Conservation (phyloP, 1,284 basidiomycete species). For the Veloporphyrellus conicus region DNA sequence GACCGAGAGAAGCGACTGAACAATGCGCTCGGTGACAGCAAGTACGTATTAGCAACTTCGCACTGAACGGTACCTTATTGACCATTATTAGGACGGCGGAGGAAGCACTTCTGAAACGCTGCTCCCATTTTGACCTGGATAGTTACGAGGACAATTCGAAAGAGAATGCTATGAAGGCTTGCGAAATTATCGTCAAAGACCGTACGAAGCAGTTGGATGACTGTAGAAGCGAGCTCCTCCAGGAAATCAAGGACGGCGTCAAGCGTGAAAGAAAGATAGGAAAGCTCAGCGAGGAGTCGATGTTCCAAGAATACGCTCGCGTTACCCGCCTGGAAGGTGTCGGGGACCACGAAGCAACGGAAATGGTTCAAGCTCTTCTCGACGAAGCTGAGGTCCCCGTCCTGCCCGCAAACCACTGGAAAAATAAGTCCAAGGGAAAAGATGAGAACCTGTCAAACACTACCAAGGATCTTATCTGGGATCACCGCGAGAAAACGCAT, state of each 20-base stretch:
- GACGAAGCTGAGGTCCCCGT: constrained; percentile 56
- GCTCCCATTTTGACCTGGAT: constrained; percentile 90
- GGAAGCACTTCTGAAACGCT: constrained; percentile 88
- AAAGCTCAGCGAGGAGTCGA: constrained; percentile 62
- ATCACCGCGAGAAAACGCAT: constrained; percentile 82
- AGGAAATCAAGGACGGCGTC: constrained; percentile 63
- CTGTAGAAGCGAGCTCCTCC: constrained; percentile 71
- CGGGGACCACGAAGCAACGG: constrained; percentile 72
- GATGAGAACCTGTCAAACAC: constrained; percentile 54
- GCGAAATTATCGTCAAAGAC: constrained; percentile 84
- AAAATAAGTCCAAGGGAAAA: constrained; percentile 49
- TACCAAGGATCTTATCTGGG: constrained; percentile 68
- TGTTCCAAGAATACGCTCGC: constrained; percentile 73
- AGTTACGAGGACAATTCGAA: constrained; percentile 45
- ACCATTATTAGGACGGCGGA: constrained; percentile 64
- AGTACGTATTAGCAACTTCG: constrained; percentile 43
- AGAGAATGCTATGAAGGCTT: constrained; percentile 80
- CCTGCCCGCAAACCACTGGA: constrained; percentile 36
- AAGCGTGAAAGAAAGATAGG: constrained; percentile 64
- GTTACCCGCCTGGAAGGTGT: constrained; percentile 64
- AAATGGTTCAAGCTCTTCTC: constrained; percentile 56
- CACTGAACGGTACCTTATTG: constrained; percentile 1
- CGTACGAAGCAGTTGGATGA: constrained; percentile 75
- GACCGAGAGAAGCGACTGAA: constrained; percentile 87
- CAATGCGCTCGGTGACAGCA: constrained; percentile 84